A percentile compares a stretch with the other conserved stretches of the same genome.
Evolutionary conservation across 2,329 filamentous ascomycete species (phyloP).

Genomic region (Scorias spongiosa): DNA sequence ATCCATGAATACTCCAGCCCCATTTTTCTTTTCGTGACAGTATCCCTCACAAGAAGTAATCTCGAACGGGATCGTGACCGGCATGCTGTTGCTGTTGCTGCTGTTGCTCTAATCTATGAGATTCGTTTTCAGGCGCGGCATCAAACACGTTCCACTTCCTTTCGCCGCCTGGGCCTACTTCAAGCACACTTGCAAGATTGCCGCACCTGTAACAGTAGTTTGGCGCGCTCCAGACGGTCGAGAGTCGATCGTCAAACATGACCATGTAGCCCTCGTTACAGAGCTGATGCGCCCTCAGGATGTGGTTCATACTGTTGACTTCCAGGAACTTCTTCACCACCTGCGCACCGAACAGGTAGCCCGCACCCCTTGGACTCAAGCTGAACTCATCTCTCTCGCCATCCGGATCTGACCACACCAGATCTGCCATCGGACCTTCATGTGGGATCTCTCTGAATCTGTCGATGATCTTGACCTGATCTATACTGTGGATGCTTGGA

Average conservation of each 20-base stretch:
- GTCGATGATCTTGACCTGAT: conserved; percentile 99
- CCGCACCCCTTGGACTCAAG: conserved; percentile 79
- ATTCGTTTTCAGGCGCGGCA: conserved; percentile 87
- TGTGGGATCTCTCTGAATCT: conserved; percentile 97
- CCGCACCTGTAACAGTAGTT: conserved; percentile 62
- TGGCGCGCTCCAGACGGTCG: conserved; percentile 95
- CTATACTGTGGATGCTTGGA: conserved; percentile 81
- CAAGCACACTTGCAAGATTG: conserved; percentile 91
- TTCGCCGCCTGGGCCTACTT: conserved; percentile 86
- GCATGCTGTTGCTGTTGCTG: conserved; percentile 42
- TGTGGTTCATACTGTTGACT: conserved; percentile 96
- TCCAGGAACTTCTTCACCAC: conserved; percentile 97
- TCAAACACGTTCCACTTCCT: conserved; percentile 97
- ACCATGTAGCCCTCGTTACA: conserved; percentile 98
- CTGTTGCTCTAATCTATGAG: conserved; percentile 63
- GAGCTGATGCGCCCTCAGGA: conserved; percentile 91
- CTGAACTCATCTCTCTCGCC: conserved; percentile 96
- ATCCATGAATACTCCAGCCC: too few relatives aligned
- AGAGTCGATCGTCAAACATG: conserved; percentile 83
- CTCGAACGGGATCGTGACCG: conserved; percentile 56
- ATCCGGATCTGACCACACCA: conserved; percentile 97
- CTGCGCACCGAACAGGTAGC: conserved; percentile 94
- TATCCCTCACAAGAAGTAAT: conserved; percentile 47
- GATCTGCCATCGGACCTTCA: conserved; percentile 97
- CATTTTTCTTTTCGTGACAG: neutral